phyloP scores from a whole-genome alignment of 345 rosid species.

The Syzygium aqueum region DNA sequence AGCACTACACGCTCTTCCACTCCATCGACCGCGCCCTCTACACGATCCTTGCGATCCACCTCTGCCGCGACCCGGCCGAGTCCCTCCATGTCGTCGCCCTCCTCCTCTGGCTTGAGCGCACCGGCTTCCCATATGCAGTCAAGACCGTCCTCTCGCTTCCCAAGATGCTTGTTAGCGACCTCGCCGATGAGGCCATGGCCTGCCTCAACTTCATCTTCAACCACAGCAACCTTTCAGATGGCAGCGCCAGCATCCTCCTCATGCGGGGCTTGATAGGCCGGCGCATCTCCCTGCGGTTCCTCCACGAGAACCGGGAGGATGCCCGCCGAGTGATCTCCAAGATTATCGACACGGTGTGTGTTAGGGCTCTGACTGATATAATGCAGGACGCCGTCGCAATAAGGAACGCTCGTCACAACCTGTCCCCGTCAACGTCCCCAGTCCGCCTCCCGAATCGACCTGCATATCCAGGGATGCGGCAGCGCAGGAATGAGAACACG shows the following conservation, averaged over 20 bases:
- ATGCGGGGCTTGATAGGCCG: constrained; percentile 12
- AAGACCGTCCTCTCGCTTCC: constrained; percentile 28
- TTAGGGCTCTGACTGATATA: constrained; percentile 27
- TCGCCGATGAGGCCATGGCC: constrained; percentile 35
- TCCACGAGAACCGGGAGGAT: constrained; percentile 5
- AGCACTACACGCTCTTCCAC: constrained; percentile 32
- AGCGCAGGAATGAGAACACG: not conserved
- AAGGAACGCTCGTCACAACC: not conserved
- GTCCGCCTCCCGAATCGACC: not conserved
- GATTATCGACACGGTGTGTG: constrained; percentile 18
- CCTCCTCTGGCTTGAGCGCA: constrained; percentile 46
- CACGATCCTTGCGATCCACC: constrained; percentile 18
- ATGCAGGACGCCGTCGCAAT: constrained; percentile 17
- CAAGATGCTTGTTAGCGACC: constrained; percentile 10
- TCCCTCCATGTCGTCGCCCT: constrained; percentile 31
- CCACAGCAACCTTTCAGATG: not conserved
- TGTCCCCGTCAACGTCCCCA: not conserved
- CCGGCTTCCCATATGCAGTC: constrained; percentile 12
- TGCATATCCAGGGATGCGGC: not conserved
- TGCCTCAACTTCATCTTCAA: constrained; percentile 23
- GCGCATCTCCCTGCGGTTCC: constrained; percentile 19
- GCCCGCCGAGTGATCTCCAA: constrained; percentile 18
- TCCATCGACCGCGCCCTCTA: constrained; percentile 37
- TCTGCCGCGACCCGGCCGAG: constrained; percentile 37
- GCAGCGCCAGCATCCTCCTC: constrained; percentile 14